Percentiles rank a stretch among this genome's conserved stretches.
Evolutionary conservation across 1,139 yeast species (phyloP).

Genomic region (Debaryomyces robertsiae): DNA sequence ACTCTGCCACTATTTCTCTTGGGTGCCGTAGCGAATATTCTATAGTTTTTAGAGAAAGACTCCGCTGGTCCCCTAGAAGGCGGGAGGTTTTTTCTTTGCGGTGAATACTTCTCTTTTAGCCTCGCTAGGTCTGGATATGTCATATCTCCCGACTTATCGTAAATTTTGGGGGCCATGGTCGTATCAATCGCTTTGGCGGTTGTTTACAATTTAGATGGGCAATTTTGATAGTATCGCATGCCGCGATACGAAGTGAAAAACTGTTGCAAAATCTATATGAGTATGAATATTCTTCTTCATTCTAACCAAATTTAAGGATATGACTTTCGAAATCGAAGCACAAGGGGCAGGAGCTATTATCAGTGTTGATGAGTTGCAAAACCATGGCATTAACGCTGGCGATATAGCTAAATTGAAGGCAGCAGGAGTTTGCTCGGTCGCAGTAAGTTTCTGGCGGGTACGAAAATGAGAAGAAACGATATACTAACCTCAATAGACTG

Average conservation of each 20-base stretch:
- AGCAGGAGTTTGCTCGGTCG: conserved; percentile 56
- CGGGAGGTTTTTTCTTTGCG: conserved; percentile 16
- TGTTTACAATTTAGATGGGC: too few relatives aligned
- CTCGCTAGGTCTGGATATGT: conserved; percentile 15
- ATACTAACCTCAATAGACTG: conserved; percentile 35
- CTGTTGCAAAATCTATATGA: conserved; percentile 5
- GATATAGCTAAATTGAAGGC: conserved; percentile 56
- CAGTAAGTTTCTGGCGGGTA: conserved; percentile 34
- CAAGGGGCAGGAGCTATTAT: conserved; percentile 25
- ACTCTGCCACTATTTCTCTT: conserved; percentile 7
- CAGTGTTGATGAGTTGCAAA: conserved; percentile 57
- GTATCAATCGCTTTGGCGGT: background rate
- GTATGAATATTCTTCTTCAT: background rate
- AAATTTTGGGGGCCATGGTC: conserved; percentile 2
- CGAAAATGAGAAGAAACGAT: background rate
- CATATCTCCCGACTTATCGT: background rate
- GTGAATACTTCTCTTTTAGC: conserved; percentile 22
- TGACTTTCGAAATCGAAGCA: conserved; percentile 14
- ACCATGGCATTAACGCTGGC: conserved; percentile 58
- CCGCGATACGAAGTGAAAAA: background rate
- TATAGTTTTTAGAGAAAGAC: conserved; percentile 11
- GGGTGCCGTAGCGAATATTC: conserved; percentile 16
- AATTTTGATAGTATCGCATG: conserved; percentile 1
- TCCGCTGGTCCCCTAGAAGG: conserved; percentile 10
- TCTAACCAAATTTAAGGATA: conserved; percentile 1